Base-by-base conservation (phyloP, 106 monocot species). In the Posidonia australis region DNA sequence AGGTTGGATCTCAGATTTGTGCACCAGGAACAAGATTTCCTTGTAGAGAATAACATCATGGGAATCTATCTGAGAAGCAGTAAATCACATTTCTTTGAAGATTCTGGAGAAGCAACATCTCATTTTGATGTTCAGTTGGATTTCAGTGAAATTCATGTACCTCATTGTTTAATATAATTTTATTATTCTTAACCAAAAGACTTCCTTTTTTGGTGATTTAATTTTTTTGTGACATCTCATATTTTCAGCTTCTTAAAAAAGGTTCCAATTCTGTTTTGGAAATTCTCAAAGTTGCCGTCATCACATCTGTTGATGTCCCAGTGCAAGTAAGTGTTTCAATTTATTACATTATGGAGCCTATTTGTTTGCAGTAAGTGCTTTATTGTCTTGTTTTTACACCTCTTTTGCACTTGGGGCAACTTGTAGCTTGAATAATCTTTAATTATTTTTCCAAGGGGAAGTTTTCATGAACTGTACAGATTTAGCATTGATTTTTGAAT, bases 91-190 rank as follows among this genome's bases (percentile, higher is more conserved):
- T 32, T 60, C 18, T 58, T 29, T 65, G 84, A 87, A 56, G 94
- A 87, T 69, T 79, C 84, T n/a, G 84, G 77, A 54, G 87, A 87
- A 75, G 64, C 73, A 59, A 61, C 80, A 66, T 45, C 90, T 58
- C 84, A 78, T n/a, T 68, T 96, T 73, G 81, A 80, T 79, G 74
- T 96, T 74, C 79, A 87, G 75, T 41, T 84, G 71, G 87, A 90
- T 67, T 79, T 96, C 70, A 87, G 78, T 62, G 87, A 96, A 75
- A 96, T 96, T 76, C 80, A 90, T 87, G 96, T 96, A 87, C 57
- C 22, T 70, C 63, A 16, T 49, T 69, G 42, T 1, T 62, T 49
- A 46, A 29, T 62, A 42, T 61, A 43, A 18, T 61, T 61, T 44
- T 24, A n/a, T 4, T 58, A 43, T 58, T 47, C 51, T 57, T 29